Base-by-base conservation (phyloP, 805 yeast species). In the Cyberlindnera nakhonratchasimensis region DNA sequence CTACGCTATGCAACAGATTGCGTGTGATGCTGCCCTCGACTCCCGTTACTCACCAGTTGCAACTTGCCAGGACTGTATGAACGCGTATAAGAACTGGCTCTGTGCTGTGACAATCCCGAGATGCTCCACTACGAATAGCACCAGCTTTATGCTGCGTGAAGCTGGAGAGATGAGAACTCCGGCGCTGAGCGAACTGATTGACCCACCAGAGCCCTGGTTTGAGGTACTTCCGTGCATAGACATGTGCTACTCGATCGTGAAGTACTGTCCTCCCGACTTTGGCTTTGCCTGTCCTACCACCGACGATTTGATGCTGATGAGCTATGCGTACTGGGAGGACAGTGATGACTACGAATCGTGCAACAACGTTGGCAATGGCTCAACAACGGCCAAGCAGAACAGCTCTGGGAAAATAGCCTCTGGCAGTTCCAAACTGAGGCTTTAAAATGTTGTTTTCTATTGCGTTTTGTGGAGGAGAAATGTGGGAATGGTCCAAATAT, bases 21-120 rank as follows among this genome's bases (percentile, higher is more conserved):
- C 89, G 2, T 91, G 99, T 48, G 84, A 85, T 49, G 71, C 83
- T 1, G 78, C 75, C 24, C 62, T 67, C 13, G 89, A 79, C 46
- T 73, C 87, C 2, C 55, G 78, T 6, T 91, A 74, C 61, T 86
- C 96, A 1, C 87, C 95, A 9, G 56, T 91, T 19, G 61, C 78
- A 29, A 70, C 82, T 0, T 91, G 99, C 57, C 71, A 67, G 12
- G 80, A 86, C 55, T 91, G 99, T 59, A 71, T 73, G 1, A 50
- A 59, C 2, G 72, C 90, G 2, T 91, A 91, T 61, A 79, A 77
- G 53, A 72, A 81, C 53, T 91, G 99, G 99, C 71, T 93, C 16
- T 91, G 99, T 64, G 72, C 95, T 0, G 87, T 88, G 4, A 70
- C 88, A 0, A 86, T 91, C 6, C 98, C 98, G 0, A 69, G 97